Evolutionary conservation across 1,139 yeast species (phyloP), one percentile per base, ranked within the genome.

Genomic region (Chernovozyma aurita): DNA sequence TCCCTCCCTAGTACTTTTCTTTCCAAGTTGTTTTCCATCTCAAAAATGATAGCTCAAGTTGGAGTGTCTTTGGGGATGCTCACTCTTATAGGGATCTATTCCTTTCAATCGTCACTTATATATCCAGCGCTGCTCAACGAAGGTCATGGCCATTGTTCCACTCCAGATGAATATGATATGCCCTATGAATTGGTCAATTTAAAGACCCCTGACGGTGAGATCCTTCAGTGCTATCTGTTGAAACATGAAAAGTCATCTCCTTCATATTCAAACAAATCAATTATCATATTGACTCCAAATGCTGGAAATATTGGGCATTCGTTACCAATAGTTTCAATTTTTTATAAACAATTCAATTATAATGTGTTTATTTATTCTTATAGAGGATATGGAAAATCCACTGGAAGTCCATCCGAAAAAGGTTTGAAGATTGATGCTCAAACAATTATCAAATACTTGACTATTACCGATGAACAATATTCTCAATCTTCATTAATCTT

Each of bases 231-330:
- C 42, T 70, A 59, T 43, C 61, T 59, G 53, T 52, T 70, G 44
- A 66, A 66, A 37, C 85, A 80, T 32, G 77, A 78, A 47, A 47
- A 56, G 3, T 51, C 51, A 12, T 49, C 61, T 4, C 50, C 67
- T 1, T 44, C 51, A 9, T 79, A 81, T 41, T 56, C 68, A 24
- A 71, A 76, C 46, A 82, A 83, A 43, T 90, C 98, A 0, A 72
- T 92, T 7, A 54, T 94, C 32, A 72, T 92, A 24, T 69, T 88
- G 38, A 82, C 88, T 30, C 98, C 98, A 3, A 92, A 92, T 60
- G 98, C 97, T 2, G 98, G 98, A 4, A 92, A 94, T 57, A 92
- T 92, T 39, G 98, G 98, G 26, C 92, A 87, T 55, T 82, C 88
- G 17, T 65, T 92, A 37, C 97, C 97, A 1, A 75, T 88, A 6